Percentiles rank a stretch among this genome's conserved stretches.
Evolutionary conservation across 2,329 filamentous ascomycete genomes (phyloP).

Genomic region (Aspergillus novoparasiticus): DNA sequence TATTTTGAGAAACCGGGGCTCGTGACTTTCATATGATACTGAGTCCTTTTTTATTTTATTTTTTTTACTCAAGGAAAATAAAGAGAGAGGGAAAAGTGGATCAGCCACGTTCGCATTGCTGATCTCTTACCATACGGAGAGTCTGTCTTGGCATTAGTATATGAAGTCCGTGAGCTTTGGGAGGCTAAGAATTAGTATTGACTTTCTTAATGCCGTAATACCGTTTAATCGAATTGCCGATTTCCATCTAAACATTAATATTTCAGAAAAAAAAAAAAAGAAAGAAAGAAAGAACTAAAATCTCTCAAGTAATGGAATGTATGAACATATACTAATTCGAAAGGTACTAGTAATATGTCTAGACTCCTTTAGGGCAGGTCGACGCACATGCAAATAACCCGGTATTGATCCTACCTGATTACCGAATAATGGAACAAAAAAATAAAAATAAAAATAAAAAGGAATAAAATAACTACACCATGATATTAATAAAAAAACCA

Average conservation of each 20-base stretch:
- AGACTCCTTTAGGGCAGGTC: neutral
- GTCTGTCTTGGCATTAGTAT: conserved; percentile 4
- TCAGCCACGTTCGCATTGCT: conserved; percentile 11
- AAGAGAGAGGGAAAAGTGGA: conserved; percentile 6
- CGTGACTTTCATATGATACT: conserved; percentile 1
- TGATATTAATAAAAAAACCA: conserved; percentile 2
- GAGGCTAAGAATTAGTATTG: neutral
- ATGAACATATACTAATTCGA: neutral
- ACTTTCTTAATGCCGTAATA: neutral
- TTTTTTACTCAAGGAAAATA: neutral
- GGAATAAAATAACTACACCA: neutral
- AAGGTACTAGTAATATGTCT: neutral
- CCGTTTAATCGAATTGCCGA: neutral
- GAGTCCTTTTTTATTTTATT: neutral
- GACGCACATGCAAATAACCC: conserved; percentile 5
- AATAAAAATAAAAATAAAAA: neutral
- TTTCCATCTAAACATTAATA: neutral
- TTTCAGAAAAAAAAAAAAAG: too few species aligned
- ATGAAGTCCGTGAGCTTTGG: conserved; percentile 1
- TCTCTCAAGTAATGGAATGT: neutral
- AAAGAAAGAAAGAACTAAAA: neutral
- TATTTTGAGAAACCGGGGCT: neutral
- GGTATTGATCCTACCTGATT: neutral
- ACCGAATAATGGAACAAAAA: neutral
- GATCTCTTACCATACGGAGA: conserved; percentile 2